phyloP scores from a whole-genome alignment of 257 asterid species.

The Echium plantagineum region DNA sequence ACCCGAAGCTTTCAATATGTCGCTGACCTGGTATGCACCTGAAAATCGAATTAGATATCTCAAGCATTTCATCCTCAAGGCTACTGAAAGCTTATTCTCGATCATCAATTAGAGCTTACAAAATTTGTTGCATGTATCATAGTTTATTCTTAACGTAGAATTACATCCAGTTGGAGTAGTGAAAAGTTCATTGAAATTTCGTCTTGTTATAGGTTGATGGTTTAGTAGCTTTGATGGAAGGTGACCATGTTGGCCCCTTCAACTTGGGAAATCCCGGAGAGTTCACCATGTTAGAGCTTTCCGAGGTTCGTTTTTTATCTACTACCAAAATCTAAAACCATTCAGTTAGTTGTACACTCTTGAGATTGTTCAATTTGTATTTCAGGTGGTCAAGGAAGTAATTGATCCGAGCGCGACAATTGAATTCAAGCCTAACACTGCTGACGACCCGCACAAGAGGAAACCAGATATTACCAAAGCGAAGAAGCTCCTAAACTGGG shows the following conservation, averaged over 20 bases:
- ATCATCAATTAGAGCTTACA: no score
- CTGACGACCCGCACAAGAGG: conserved; percentile 96
- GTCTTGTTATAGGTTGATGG: background rate
- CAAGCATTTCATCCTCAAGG: no score
- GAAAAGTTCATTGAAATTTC: no score
- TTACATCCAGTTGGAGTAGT: no score
- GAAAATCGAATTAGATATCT: background rate
- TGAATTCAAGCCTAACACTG: conserved; percentile 80
- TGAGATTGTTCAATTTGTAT: conserved; percentile 5
- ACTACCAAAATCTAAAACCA: background rate
- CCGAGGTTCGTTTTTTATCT: conserved; percentile 26
- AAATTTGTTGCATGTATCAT: no score
- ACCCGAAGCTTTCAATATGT: conserved; percentile 91
- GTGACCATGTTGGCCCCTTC: conserved; percentile 47
- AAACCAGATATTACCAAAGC: conserved; percentile 94
- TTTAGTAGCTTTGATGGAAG: conserved; percentile 35
- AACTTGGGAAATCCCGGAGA: conserved; percentile 42
- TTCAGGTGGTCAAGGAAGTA: conserved; percentile 87
- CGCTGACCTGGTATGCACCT: conserved; percentile 65
- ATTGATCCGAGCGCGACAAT: conserved; percentile 81
- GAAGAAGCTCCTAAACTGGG: conserved; percentile 88
- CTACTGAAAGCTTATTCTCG: no score
- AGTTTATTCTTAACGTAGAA: no score
- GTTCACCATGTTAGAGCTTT: conserved; percentile 45
- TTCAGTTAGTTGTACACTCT: background rate